Evolutionary conservation across 2,329 filamentous ascomycete species (phyloP).

Genomic region (Aspergillus udagawae): DNA sequence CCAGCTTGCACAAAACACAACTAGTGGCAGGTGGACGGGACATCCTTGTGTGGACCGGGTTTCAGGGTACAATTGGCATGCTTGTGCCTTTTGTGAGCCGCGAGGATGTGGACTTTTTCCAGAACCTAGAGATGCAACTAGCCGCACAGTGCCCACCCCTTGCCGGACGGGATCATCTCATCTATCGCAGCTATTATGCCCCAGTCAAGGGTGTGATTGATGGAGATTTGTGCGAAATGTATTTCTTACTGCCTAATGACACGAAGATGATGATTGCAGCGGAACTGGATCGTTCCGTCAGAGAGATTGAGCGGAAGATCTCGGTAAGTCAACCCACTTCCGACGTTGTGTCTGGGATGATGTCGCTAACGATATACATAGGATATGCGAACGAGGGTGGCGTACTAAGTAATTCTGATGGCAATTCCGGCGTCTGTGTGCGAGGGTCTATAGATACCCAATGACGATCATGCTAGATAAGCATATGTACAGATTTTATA

Average conservation of each 20-base stretch:
- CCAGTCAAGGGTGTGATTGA: constrained; percentile 97
- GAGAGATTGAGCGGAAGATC: constrained; percentile 95
- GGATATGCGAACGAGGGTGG: constrained; percentile 57
- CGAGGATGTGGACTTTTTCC: constrained; percentile 97
- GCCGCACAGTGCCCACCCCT: constrained; percentile 81
- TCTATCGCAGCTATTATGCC: constrained; percentile 92
- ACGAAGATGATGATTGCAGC: constrained; percentile 94
- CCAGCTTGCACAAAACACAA: constrained; percentile 81
- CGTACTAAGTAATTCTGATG: constrained; percentile 44
- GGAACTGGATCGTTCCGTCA: constrained; percentile 82
- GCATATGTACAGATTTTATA: constrained; percentile 11
- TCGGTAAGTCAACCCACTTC: constrained; percentile 48
- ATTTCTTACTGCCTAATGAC: constrained; percentile 75
- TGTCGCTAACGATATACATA: constrained; percentile 23
- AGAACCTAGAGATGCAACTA: constrained; percentile 84
- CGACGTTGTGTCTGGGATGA: background rate
- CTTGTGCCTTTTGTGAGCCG: constrained; percentile 87
- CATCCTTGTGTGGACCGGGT: constrained; percentile 85
- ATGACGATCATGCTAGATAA: constrained; percentile 14
- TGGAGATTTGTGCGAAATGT: constrained; percentile 92
- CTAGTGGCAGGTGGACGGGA: constrained; percentile 89
- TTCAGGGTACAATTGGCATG: constrained; percentile 91
- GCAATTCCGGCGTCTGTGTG: constrained; percentile 23
- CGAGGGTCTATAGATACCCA: constrained; percentile 23
- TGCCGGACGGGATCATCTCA: constrained; percentile 88